Conservation (phyloP, 139 green algal species). For the Trebouxia sp. region DNA sequence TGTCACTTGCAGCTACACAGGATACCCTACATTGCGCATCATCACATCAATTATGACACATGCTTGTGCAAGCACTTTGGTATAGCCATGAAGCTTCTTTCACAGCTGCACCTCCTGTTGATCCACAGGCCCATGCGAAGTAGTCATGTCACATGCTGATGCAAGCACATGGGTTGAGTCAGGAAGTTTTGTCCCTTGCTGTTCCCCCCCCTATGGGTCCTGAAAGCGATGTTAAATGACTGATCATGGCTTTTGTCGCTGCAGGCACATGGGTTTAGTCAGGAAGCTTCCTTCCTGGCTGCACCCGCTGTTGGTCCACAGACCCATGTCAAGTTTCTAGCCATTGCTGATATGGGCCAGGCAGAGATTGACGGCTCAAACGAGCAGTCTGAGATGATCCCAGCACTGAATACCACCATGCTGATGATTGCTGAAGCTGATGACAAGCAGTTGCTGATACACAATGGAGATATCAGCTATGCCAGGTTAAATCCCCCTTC, state of each 20-base stretch:
- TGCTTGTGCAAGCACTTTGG: neutral
- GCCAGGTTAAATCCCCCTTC: conserved; percentile 21
- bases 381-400: neutral
- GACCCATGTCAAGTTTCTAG: conserved; percentile 48
- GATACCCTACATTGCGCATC: too few species aligned
- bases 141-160: neutral
- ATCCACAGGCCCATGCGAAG: neutral
- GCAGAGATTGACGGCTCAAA: conserved; percentile 42
- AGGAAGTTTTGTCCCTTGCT: neutral
- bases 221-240: too few species aligned
- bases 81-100: neutral
- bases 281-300: conserved; percentile 50
- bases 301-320: conserved; percentile 43
- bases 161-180: neutral
- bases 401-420: conserved; percentile 21
- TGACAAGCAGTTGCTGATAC: conserved; percentile 12
- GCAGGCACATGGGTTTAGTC: conserved; percentile 53
- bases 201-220: neutral
- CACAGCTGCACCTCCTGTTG: neutral
- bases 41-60: neutral
- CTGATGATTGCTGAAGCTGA: conserved; percentile 17
- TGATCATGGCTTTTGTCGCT: too few species aligned
- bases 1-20: too few species aligned
- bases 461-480: conserved; percentile 43
- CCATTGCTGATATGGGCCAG: conserved; percentile 58